Conservation (phyloP, 2,329 filamentous ascomycete species). For the Ophiosphaerella herpotricha region DNA sequence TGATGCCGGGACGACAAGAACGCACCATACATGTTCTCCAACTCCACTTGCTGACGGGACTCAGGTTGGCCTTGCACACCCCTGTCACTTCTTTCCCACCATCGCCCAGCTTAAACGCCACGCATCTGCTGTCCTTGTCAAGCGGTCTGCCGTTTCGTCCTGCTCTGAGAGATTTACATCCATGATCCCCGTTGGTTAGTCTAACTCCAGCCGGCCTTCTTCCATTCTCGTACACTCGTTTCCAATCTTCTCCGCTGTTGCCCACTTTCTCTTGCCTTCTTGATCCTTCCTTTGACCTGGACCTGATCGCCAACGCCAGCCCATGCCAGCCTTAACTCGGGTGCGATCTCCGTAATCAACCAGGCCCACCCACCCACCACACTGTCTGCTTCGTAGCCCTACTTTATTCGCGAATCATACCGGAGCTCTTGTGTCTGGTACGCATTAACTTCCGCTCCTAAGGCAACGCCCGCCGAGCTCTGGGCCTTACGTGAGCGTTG, state of each 20-base stretch:
- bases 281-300: conserved; percentile 30
- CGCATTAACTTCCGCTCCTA: conserved; percentile 39
- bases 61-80: conserved; percentile 41
- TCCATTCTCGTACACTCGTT: conserved; percentile 45
- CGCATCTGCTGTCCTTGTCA: conserved; percentile 42
- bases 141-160: conserved; percentile 41
- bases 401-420: conserved; percentile 44
- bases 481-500: conserved; percentile 43
- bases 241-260: conserved; percentile 38
- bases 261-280: conserved; percentile 35
- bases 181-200: conserved; percentile 39
- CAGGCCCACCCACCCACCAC: conserved; percentile 32
- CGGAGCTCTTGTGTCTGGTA: conserved; percentile 36
- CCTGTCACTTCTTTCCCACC: conserved; percentile 38
- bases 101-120: conserved; percentile 39
- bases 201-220: conserved; percentile 40
- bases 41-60: conserved; percentile 38
- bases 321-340: conserved; percentile 43
- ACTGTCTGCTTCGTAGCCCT: conserved; percentile 36
- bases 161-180: conserved; percentile 34
- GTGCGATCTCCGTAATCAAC: conserved; percentile 42
- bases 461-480: conserved; percentile 40
- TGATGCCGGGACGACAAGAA: conserved; percentile 41
- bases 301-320: conserved; percentile 39
- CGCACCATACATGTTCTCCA: conserved; percentile 28